These are phyloP conservation scores for Platanthera guangdongensis DNA, from an alignment of 106 monocot species.

Conservation along the genomic window DNA sequence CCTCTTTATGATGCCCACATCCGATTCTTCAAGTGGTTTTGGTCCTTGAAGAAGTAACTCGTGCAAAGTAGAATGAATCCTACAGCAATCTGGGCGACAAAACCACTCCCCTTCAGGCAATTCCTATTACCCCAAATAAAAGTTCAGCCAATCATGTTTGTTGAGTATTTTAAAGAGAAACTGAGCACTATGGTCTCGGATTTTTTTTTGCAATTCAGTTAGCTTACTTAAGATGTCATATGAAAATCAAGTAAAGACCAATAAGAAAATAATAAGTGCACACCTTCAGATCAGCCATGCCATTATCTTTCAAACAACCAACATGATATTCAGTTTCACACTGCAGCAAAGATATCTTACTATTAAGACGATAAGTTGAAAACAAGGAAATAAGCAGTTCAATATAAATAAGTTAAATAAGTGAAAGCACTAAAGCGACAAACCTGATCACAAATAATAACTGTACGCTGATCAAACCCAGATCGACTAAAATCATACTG, in stretches of 20 bases:
- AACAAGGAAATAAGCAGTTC: neutral
- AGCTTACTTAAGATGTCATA: neutral
- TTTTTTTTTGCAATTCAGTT: neutral
- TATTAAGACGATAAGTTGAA: neutral
- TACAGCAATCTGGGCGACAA: slow-evolving; percentile 60
- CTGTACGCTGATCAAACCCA: slow-evolving; percentile 50
- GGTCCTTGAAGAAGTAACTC: slow-evolving; percentile 39
- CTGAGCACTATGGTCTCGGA: neutral
- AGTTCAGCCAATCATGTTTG: neutral
- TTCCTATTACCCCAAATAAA: slow-evolving; percentile 38
- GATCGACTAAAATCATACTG: slow-evolving; percentile 54
- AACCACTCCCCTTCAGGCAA: slow-evolving; percentile 87
- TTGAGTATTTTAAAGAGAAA: neutral
- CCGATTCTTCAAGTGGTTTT: slow-evolving; percentile 24
- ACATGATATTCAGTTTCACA: slow-evolving; percentile 97
- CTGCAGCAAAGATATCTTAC: slow-evolving; percentile 27
- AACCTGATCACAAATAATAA: slow-evolving; percentile 70
- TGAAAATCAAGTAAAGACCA: neutral
- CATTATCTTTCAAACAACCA: slow-evolving; percentile 76
- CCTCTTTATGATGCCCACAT: slow-evolving; percentile 53
- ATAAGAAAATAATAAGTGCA: neutral
- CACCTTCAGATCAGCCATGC: slow-evolving; percentile 82
- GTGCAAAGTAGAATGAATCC: slow-evolving; percentile 50
- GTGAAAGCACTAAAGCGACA: neutral
- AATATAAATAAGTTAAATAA: neutral